Base-by-base conservation (phyloP, 2,329 filamentous ascomycete species). In the Microsporum canis region DNA sequence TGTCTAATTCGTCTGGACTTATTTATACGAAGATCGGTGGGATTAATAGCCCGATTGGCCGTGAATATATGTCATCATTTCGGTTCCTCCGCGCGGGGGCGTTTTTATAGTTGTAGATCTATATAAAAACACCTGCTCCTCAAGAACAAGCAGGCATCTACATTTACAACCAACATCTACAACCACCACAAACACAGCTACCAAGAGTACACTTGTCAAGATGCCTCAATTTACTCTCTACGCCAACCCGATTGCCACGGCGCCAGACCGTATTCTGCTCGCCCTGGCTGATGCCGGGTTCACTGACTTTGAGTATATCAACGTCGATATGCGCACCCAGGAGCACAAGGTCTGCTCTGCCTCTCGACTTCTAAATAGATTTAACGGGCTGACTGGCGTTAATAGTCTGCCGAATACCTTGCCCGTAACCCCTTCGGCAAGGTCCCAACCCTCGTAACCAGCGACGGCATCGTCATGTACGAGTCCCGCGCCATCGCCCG, bases 401-500 rank as follows among this genome's bases (percentile, higher is more conserved):
- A n/a, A 29, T 63, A 71, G 65, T 66, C 69, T 61, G 74, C 60
- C 12, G 60, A 58, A 38, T 63, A 41, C 39, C 60, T 63, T 29
- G 60, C 57, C 41, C 33, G 72, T 62, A 73, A 78, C 65, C 76
- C 75, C 1, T 76, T 73, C 71, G 75, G 75, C 29, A 77, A 77
- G 68, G 65, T 77, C 41, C 75, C 76, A 41, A 68, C 66, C n/a
- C 63, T 79, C 51, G 68, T 66, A 53, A 76, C 73, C 63, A 65
- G 73, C 12, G 69, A 73, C 3, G 75, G 74, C 0, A 78, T 78
- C 67, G 76, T 70, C 55, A 72, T 80, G 60, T 76, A 77, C 65
- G 77, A 79, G 67, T 78, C 75, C 65, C 77, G 76, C 39, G 72
- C 75, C 57, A 79, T 80, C 66, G 77, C 74, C 75, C 76, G 75